Evolutionary conservation across 495 filamentous ascomycete genomes (phyloP).

Genomic region (Penicillium bovifimosum): DNA sequence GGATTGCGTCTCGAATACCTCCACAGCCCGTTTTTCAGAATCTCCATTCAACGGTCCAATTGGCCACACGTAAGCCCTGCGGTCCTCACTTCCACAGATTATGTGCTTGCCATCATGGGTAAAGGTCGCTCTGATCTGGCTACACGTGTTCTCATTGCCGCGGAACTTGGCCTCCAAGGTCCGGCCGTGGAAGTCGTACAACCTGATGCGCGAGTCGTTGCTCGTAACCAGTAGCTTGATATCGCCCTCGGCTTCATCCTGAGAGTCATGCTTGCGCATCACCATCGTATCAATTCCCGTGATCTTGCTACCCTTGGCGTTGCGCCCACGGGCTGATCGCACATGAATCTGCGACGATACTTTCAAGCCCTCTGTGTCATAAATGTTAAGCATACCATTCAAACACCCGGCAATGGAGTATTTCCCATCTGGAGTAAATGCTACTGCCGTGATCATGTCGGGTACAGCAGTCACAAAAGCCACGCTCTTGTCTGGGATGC

Average conservation of each 20-base stretch:
- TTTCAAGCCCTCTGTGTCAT: conserved; percentile 90
- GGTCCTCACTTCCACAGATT: conserved; percentile 91
- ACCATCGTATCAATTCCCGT: conserved; percentile 82
- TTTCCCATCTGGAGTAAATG: conserved; percentile 88
- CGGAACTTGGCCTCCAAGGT: conserved; percentile 83
- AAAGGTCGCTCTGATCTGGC: conserved; percentile 85
- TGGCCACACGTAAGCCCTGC: conserved; percentile 85
- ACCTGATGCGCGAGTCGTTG: conserved; percentile 89
- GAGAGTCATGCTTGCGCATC: conserved; percentile 53
- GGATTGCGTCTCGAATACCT: conserved; percentile 85
- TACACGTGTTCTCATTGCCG: conserved; percentile 87
- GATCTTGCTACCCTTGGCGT: conserved; percentile 95
- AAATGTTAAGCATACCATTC: conserved; percentile 83
- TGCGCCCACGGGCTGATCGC: conserved; percentile 81
- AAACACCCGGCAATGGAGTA: conserved; percentile 85
- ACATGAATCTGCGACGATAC: conserved; percentile 81
- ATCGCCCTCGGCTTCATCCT: conserved; percentile 59
- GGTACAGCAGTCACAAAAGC: conserved; percentile 79
- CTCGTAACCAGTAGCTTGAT: conserved; percentile 87
- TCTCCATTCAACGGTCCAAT: conserved; percentile 57
- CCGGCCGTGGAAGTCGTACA: conserved; percentile 84
- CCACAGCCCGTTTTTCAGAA: conserved; percentile 71
- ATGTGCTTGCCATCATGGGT: conserved; percentile 84
- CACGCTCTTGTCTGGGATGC: conserved; percentile 92
- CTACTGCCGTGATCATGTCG: conserved; percentile 88